Conservation (phyloP, 2,329 filamentous ascomycete species). For the Sarocladiaceae sp. region DNA sequence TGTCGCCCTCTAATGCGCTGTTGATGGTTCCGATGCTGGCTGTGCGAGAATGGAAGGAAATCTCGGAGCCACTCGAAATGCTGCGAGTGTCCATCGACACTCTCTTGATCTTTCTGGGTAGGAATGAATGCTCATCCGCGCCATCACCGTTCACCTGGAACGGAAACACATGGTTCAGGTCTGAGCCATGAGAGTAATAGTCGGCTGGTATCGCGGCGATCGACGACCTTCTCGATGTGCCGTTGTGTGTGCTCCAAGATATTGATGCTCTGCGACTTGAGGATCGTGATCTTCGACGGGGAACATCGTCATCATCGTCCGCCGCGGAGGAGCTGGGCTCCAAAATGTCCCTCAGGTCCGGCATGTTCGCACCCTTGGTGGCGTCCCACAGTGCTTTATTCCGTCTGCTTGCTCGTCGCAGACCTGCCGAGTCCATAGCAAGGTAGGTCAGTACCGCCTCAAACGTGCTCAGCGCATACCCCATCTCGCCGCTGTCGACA, state of each 20-base stretch:
- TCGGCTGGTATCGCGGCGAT: constrained; percentile 37
- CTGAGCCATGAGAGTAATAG: constrained; percentile 48
- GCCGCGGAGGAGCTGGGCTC: constrained; percentile 57
- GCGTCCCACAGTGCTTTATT: constrained; percentile 89
- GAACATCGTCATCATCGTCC: constrained; percentile 40
- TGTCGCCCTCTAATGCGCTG: constrained; percentile 75
- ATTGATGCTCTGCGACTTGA: constrained; percentile 40
- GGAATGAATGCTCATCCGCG: constrained; percentile 26
- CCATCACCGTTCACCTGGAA: constrained; percentile 58
- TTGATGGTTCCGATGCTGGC: constrained; percentile 69
- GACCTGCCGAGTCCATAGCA: constrained; percentile 68
- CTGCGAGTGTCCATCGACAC: constrained; percentile 89
- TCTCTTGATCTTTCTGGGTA: constrained; percentile 57
- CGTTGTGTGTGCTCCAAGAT: constrained; percentile 42
- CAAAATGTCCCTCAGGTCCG: constrained; percentile 70
- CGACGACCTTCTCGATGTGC: constrained; percentile 36
- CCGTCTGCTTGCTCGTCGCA: constrained; percentile 77
- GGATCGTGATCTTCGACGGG: constrained; percentile 11
- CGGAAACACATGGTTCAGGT: constrained; percentile 81
- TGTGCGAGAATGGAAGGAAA: constrained; percentile 75
- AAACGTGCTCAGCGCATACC: constrained; percentile 91
- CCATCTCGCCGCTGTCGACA: constrained; percentile 91
- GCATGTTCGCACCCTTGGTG: constrained; percentile 67
- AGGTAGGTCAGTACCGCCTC: constrained; percentile 91
- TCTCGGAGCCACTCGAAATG: constrained; percentile 77